phyloP scores from a whole-genome alignment of 1,284 basidiomycete genomes.

The Boletus semigastroideus region DNA sequence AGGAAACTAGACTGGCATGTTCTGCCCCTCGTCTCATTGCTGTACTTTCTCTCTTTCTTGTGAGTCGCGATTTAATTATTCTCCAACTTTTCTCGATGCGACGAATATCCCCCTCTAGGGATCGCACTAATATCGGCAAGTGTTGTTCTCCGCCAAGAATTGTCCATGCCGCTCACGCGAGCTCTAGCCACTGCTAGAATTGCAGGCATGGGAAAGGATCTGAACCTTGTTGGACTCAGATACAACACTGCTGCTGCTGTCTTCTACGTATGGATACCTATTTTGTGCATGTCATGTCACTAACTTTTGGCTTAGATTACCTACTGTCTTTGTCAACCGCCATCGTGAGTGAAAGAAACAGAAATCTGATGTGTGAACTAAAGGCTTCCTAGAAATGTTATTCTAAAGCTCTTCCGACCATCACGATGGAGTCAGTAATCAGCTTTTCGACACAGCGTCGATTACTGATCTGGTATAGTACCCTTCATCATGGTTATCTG shows the following conservation, averaged over 20 bases:
- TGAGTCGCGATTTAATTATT: slow-evolving; percentile 27
- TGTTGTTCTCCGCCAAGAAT: background rate
- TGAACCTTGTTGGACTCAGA: slow-evolving; percentile 38
- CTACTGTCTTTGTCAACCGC: slow-evolving; percentile 44
- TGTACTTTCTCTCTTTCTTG: slow-evolving; percentile 58
- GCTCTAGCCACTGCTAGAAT: slow-evolving; percentile 30
- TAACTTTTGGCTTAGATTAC: slow-evolving; percentile 33
- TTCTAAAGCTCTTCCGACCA: slow-evolving; percentile 43
- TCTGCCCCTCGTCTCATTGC: slow-evolving; percentile 46
- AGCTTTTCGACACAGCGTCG: background rate
- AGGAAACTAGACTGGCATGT: slow-evolving; percentile 49
- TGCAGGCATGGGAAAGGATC: slow-evolving; percentile 43
- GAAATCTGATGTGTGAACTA: background rate
- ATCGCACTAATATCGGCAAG: slow-evolving; percentile 35
- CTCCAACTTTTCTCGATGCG: background rate
- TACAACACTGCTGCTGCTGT: slow-evolving; percentile 46
- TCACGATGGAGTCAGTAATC: slow-evolving; percentile 42
- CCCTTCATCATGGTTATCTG: slow-evolving; percentile 48
- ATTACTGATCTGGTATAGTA: slow-evolving; percentile 28
- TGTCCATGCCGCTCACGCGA: background rate
- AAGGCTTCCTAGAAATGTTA: slow-evolving; percentile 37
- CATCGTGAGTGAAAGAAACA: slow-evolving; percentile 38
- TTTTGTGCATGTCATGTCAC: background rate
- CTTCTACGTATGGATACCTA: slow-evolving; percentile 40
- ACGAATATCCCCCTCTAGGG: slow-evolving; percentile 17